Evolutionary conservation across 1,284 basidiomycete species (phyloP), one percentile per base, ranked within the genome.

Genomic region (Tremellales sp.): DNA sequence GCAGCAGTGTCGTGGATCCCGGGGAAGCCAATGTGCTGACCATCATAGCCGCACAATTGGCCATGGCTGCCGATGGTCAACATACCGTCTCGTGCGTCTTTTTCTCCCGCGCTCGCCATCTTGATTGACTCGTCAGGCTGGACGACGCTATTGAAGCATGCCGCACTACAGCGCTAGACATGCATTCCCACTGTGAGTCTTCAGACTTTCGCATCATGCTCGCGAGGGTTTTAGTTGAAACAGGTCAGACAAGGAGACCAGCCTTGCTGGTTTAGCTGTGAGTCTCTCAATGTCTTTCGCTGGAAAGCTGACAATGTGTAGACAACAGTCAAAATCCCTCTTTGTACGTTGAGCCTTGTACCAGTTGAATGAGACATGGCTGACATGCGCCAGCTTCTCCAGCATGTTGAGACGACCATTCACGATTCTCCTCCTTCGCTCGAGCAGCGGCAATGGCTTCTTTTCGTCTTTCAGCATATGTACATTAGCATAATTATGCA

Each of bases 111-210:
- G 10, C 29, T 10, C 8, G 22, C 23, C 23, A 10, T 42, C 10
- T 25, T 46, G 35, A 39, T 40, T 22, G 19, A 40, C 29, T 8
- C 15, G 15, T 31, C 29, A 87, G 86, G 0, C 78, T 97, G 22
- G 93, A 97, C 67, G 91, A 97, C 70, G 93, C 93, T 0, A 97
- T 97, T 49, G 88, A 91, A 67, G 94, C 93, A 2, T 96, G 96
- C 87, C 80, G 90, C 31, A 75, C 94, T 35, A 97, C 93, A 0
- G 93, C 93, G 1, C 57, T 72, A 24, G 77, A 77, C 46, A 78
- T 79, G 78, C 74, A 76, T 53, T 62, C 59, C 10, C 70, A 74
- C 56, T 76, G 62, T 64, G 40, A 53, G 62, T 53, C 10, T 6
- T 29, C 3, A 7, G 6, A 25, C 29, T n/a, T 13, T 12, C 4